Evolutionary conservation across 2,329 filamentous ascomycete species (phyloP).

Genomic region (Blastomyces gilchristii): DNA sequence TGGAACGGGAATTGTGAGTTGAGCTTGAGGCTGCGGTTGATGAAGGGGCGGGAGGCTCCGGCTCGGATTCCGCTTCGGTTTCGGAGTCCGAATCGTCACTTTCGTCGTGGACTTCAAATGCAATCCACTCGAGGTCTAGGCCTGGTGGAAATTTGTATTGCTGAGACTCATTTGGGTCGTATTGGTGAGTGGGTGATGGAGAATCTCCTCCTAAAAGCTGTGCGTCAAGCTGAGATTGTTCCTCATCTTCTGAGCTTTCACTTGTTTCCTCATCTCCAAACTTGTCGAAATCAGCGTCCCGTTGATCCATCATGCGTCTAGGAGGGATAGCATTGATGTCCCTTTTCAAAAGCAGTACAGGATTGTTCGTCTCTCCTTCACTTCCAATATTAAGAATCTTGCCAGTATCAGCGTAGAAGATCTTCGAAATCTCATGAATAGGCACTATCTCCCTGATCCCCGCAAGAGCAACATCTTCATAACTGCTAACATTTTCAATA

Average conservation of each 20-base stretch:
- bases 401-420: conserved; percentile 87
- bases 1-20: conserved; percentile 15
- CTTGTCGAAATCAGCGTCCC: conserved; percentile 30
- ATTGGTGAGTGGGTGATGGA: conserved; percentile 13
- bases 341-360: conserved; percentile 63
- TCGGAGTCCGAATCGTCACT: conserved; percentile 48
- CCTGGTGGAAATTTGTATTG: conserved; percentile 58
- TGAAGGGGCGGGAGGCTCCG: conserved; percentile 17
- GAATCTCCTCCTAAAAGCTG: conserved; percentile 24
- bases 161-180: conserved; percentile 22
- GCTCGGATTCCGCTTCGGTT: conserved; percentile 29
- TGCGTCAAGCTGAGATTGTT: conserved; percentile 31
- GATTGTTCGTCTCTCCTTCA: conserved; percentile 58
- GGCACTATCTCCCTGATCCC: conserved; percentile 59
- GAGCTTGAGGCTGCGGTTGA: conserved; percentile 10
- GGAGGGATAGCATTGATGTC: conserved; percentile 56
- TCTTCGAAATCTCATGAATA: conserved; percentile 70
- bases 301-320: conserved; percentile 46
- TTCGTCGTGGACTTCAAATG: conserved; percentile 72
- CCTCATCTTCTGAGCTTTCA: conserved; percentile 28
- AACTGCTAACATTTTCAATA: conserved; percentile 46
- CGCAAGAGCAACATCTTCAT: conserved; percentile 51
- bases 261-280: conserved; percentile 19
- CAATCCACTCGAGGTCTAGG: conserved; percentile 82
- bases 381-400: conserved; percentile 75